phyloP scores from a whole-genome alignment of 108 stramenopile genomes.

The Skeletonema costatum region DNA sequence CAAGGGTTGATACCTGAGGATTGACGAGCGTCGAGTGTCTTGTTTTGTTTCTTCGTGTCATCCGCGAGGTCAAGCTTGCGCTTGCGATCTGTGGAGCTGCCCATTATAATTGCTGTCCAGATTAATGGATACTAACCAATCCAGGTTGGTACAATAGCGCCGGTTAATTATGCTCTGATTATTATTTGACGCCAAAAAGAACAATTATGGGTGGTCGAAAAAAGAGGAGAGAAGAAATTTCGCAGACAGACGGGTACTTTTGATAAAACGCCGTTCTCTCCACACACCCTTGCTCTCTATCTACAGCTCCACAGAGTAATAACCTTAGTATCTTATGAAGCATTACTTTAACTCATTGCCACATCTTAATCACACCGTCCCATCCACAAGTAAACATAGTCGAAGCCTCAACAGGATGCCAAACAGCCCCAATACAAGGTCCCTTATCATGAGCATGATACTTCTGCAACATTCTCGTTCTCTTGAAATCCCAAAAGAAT shows the following conservation, averaged over 20 bases:
- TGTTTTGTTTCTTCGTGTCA: conserved; percentile 6
- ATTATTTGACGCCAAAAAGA: background rate
- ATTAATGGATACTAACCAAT: too few relatives aligned
- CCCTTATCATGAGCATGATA: conserved; percentile 94
- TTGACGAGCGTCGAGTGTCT: conserved; percentile 30
- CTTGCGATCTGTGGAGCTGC: conserved; percentile 25
- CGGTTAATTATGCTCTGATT: background rate
- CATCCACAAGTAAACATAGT: conserved; percentile 96
- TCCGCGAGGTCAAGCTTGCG: conserved; percentile 29
- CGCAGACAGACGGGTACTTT: background rate
- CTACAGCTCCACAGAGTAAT: too few relatives aligned
- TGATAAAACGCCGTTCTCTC: too few relatives aligned
- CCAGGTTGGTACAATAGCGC: background rate
- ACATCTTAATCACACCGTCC: conserved; percentile 99
- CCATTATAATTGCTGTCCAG: background rate
- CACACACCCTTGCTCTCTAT: too few relatives aligned
- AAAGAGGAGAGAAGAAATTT: background rate
- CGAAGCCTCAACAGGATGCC: conserved; percentile 97
- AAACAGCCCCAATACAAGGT: conserved; percentile 91
- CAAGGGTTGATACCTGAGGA: conserved; percentile 83
- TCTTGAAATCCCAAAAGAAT: conserved; percentile 97
- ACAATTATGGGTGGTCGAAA: background rate
- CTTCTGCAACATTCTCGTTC: conserved; percentile 72
- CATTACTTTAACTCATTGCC: conserved; percentile 50
- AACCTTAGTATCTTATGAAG: background rate